phyloP scores from a whole-genome alignment of 176 grass and related monocot genomes.

The Alopecurus myosuroides region DNA sequence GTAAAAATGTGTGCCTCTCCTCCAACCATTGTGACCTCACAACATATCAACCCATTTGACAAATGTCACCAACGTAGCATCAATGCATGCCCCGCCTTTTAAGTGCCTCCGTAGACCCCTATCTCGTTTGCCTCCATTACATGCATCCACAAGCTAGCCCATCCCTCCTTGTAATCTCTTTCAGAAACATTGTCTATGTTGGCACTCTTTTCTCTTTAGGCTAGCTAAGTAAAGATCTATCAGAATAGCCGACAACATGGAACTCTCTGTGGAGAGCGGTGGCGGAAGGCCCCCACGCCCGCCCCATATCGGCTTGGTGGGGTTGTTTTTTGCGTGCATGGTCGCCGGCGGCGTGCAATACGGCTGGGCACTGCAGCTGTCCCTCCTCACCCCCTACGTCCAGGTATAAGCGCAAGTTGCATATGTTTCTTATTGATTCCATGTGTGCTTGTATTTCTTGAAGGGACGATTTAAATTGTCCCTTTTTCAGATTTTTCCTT shows the following conservation, averaged over 20 bases:
- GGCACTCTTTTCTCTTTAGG: not conserved
- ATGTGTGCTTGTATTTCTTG: not conserved
- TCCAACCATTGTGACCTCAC: not conserved
- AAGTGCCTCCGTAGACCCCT: not conserved
- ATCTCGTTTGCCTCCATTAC: not conserved
- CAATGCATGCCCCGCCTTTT: not conserved
- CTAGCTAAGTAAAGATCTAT: not conserved
- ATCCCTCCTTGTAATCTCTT: not conserved
- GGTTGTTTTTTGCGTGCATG: constrained; percentile 53
- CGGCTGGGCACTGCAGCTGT: constrained; percentile 83
- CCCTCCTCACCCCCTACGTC: constrained; percentile 85
- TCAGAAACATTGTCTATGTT: not conserved
- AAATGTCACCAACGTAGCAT: not conserved
- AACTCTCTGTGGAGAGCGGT: not conserved
- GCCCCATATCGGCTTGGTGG: constrained; percentile 34
- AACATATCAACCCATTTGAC: not conserved
- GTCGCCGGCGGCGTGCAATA: constrained; percentile 81
- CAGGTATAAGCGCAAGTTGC: constrained; percentile 31
- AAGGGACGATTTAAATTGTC: not conserved
- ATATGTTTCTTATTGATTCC: no score
- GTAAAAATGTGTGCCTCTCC: not conserved
- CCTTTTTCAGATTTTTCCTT: not conserved
- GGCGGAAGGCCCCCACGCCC: not conserved
- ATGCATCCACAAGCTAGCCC: not conserved
- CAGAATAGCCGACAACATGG: not conserved